phyloP scores from a whole-genome alignment of 352 stramenopile species.

The Phytopythium boreale region DNA sequence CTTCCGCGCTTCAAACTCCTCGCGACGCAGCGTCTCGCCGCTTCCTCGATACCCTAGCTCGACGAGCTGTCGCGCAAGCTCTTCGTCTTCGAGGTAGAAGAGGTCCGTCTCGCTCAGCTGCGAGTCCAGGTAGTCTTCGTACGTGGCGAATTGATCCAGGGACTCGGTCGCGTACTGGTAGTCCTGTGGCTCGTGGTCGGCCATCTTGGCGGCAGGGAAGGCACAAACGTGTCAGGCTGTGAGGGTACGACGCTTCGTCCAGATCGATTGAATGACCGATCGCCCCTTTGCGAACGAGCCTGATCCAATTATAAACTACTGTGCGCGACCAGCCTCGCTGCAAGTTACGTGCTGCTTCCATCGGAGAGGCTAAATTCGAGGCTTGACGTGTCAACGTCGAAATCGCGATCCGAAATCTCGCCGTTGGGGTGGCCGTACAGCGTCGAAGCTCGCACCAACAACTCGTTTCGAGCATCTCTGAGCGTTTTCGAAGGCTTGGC shows the following conservation, averaged over 20 bases:
- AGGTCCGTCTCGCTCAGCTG: conserved; percentile 92
- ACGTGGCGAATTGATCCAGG: conserved; percentile 89
- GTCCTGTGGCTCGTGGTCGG: conserved; percentile 53
- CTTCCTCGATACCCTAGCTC: conserved; percentile 93
- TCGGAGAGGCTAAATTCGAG: conserved; percentile 12
- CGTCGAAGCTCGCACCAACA: background rate
- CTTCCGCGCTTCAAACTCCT: conserved; percentile 93
- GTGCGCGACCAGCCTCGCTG: background rate
- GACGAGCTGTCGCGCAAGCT: conserved; percentile 91
- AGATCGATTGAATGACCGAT: background rate
- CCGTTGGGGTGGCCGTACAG: background rate
- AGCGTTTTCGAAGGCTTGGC: conserved; percentile 2
- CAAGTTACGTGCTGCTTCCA: background rate
- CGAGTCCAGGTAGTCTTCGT: conserved; percentile 94
- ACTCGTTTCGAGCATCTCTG: background rate
- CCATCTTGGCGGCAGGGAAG: conserved; percentile 21
- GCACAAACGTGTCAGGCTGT: background rate
- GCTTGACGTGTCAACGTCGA: background rate
- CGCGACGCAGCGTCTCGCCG: conserved; percentile 88
- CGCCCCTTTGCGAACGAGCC: background rate
- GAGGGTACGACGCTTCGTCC: background rate
- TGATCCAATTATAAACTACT: conserved; percentile 8
- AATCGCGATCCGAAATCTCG: background rate
- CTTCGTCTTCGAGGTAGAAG: conserved; percentile 94
- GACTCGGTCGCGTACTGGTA: conserved; percentile 78